phyloP scores from a whole-genome alignment of 352 stramenopile species.

The Globisporangium spinosum region DNA sequence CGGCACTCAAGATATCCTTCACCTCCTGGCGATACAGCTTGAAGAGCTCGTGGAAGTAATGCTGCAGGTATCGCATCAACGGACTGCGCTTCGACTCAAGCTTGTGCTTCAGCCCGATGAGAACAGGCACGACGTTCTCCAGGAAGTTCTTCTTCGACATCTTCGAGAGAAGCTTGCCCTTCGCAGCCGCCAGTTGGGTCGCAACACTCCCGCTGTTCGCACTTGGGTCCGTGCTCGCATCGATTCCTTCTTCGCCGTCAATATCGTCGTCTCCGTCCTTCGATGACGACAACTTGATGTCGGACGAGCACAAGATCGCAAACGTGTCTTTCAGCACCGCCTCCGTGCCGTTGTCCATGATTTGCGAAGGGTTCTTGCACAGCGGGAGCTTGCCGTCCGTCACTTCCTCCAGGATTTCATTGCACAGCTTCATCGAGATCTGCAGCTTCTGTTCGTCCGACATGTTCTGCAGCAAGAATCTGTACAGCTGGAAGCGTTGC shows the following conservation, averaged over 20 bases:
- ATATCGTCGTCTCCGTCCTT: conserved; percentile 56
- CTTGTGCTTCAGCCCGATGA: conserved; percentile 94
- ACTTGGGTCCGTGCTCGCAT: conserved; percentile 49
- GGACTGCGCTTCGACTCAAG: conserved; percentile 93
- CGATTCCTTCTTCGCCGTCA: conserved; percentile 62
- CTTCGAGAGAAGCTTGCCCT: conserved; percentile 92
- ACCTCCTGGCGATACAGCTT: conserved; percentile 92
- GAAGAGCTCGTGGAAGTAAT: conserved; percentile 94
- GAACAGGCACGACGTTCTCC: conserved; percentile 95
- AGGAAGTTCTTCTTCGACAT: conserved; percentile 97
- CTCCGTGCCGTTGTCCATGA: conserved; percentile 85
- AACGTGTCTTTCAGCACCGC: conserved; percentile 85
- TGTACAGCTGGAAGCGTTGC: conserved; percentile 90
- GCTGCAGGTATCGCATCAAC: conserved; percentile 91
- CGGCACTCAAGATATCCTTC: conserved; percentile 90
- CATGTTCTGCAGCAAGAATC: conserved; percentile 93
- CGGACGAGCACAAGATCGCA: conserved; percentile 79
- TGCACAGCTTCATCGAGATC: conserved; percentile 93
- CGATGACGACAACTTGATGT: conserved; percentile 78
- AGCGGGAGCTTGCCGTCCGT: conserved; percentile 73
- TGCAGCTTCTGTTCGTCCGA: conserved; percentile 95
- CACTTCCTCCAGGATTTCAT: conserved; percentile 91
- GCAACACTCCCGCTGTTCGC: conserved; percentile 37
- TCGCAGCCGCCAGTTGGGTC: conserved; percentile 84
- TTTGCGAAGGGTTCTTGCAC: conserved; percentile 69